Evolutionary conservation across 495 filamentous ascomycete species (phyloP), one percentile per base, ranked within the genome.

Genomic region (Penicillium simplicissimum): DNA sequence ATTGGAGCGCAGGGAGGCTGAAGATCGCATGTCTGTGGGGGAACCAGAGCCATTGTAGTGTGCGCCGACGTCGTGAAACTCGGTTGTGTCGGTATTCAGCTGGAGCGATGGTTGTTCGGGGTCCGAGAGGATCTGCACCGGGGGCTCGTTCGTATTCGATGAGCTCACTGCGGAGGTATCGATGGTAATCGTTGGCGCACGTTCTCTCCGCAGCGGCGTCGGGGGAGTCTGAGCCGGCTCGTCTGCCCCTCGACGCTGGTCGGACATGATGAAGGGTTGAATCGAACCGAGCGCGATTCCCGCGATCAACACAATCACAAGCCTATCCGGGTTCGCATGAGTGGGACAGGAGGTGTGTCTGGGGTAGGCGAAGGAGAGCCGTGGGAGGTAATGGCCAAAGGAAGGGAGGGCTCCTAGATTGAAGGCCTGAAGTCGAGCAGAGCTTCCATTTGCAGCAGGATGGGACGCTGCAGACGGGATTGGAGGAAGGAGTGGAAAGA

Each of bases 161-260:
- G 67, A 58, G 60, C 76, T 85, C 63, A 90, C 87, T 54, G 87
- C 86, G 52, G 88, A 88, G 11, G 88, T 90, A 72, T 92, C 87
- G 59, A 91, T 90, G 14, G 87, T 90, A 52, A 91, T 92, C 23
- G 88, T 90, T 36, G 89, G 89, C 11, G 81, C 81, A 43, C 80
- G 74, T 61, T 77, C 76, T 59, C 81, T 74, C 52, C 77, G 77
- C 55, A 74, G 71, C 52, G 76, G 76, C 43, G 73, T 63, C 21
- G 72, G 57, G 25, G 67, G 63, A 36, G 62, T 51, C 25, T 71
- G 71, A 21, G 57, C 60, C 45, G 68, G 36, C 63, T 75, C 74
- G 40, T 74, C 61, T 35, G 59, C 70, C 57, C 68, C 61, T 43
- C 59, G 49, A 62, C 61, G 63, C 52, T 69, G 61, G 31, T 78